Evolutionary conservation across 371 early-diverging fungal species (phyloP).

Genomic region (Apophysomyces sp.): DNA sequence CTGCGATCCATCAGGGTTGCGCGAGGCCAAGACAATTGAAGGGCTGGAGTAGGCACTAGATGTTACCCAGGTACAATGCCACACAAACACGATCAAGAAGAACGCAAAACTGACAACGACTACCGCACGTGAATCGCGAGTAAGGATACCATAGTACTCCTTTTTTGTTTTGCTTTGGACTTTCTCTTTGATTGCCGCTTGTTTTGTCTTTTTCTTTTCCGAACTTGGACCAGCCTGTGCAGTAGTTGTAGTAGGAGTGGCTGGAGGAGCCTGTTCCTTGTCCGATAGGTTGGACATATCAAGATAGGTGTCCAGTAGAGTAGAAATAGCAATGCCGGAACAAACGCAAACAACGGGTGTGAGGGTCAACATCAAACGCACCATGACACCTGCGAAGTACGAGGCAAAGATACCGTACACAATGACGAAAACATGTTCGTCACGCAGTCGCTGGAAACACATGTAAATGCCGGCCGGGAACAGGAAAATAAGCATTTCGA

Average conservation of each 20-base stretch:
- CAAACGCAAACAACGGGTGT: slow-evolving; percentile 97
- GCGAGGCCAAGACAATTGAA: slow-evolving; percentile 96
- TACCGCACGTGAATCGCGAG: slow-evolving; percentile 41
- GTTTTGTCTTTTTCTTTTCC: slow-evolving; percentile 14
- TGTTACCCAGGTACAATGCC: slow-evolving; percentile 99
- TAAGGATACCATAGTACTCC: slow-evolving; percentile 36
- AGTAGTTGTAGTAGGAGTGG: slow-evolving; percentile 1
- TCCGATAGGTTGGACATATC: slow-evolving; percentile 32
- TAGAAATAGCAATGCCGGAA: slow-evolving; percentile 88
- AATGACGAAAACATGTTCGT: slow-evolving; percentile 97
- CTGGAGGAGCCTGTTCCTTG: background rate
- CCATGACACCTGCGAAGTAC: slow-evolving; percentile 99
- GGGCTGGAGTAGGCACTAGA: slow-evolving; percentile 98
- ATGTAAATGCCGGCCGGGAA: slow-evolving; percentile 98
- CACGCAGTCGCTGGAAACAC: slow-evolving; percentile 87
- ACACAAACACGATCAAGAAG: slow-evolving; percentile 81
- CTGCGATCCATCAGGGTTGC: slow-evolving; percentile 82
- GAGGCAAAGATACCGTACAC: slow-evolving; percentile 93
- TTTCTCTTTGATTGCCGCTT: slow-evolving; percentile 14
- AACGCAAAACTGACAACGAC: slow-evolving; percentile 59
- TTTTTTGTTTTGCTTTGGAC: slow-evolving; percentile 17
- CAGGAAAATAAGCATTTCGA: slow-evolving; percentile 89
- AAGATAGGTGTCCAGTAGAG: slow-evolving; percentile 79
- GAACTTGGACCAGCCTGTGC: slow-evolving; percentile 10
- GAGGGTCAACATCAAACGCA: slow-evolving; percentile 96